Evolutionary conservation across 2,329 filamentous ascomycete genomes (phyloP), one percentile per base, ranked within the genome.

Genomic region (Neonectria sp.): DNA sequence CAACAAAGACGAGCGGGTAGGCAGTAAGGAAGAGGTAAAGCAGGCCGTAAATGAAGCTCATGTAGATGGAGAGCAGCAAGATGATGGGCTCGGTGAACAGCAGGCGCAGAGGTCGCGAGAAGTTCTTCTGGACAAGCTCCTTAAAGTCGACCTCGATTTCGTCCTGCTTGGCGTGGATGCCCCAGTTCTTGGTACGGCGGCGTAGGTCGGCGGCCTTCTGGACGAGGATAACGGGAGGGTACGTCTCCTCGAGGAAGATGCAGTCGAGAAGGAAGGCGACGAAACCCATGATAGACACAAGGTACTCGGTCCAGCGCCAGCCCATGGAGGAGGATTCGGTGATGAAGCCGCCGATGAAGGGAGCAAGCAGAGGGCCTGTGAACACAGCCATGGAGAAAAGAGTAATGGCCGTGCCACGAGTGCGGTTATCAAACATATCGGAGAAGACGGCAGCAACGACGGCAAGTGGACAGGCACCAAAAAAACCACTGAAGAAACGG

Each of bases 21-120:
- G 94, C 93, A 0, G 93, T 95, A 59, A 97, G 85, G 83, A 96
- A 96, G 29, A 95, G 90, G 76, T 96, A 97, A 1, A 97, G 88
- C 1, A 96, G 85, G 17, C 86, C 92, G 76, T 95, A 95, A 79
- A 93, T 90, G 80, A 94, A 94, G 48, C 90, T 88, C 84, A 91
- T 92, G 81, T 94, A 94, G 62, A 93, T 82, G 43, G 90, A 92
- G 25, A 94, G 81, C 11, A 91, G 81, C 0, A 89, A 83, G 62
- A 94, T 90, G 62, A 94, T 92, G 63, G 92, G 91, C 79, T 93
- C 91, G 37, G 86, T 85, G 67, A 92, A 87, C 12, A 94, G 85
- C 70, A 93, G 86, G 55, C 88, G 86, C 74, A 93, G 79, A 9
- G 91, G 90, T 55, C 91, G 87, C n/a, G 85, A 86, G 73, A 91